Conservation (phyloP, 148 eudicot genomes). For the Gaultheria prostrata region DNA sequence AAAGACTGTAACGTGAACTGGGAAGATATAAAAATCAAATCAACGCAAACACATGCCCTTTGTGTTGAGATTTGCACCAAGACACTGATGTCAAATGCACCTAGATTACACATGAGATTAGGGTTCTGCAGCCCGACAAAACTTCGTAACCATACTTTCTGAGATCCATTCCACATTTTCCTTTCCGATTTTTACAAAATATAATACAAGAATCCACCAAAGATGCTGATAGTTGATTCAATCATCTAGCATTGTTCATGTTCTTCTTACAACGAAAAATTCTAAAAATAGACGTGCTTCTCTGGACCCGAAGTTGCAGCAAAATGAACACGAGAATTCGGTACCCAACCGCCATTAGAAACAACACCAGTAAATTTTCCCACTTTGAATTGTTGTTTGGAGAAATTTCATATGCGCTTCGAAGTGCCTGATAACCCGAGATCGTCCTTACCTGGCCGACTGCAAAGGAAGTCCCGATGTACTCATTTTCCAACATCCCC, state of each 20-base stretch:
- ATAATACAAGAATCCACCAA: background rate
- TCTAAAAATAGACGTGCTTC: conserved; percentile 33
- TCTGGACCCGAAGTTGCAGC: conserved; percentile 51
- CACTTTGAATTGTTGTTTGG: conserved; percentile 62
- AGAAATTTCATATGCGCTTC: conserved; percentile 64
- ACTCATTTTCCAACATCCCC: conserved; percentile 96
- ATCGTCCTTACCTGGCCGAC: conserved; percentile 88
- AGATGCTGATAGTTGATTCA: conserved; percentile 14
- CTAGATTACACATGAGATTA: too few species aligned
- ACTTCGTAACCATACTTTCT: background rate
- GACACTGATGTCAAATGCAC: background rate
- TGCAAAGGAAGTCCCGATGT: conserved; percentile 58
- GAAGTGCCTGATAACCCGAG: conserved; percentile 82
- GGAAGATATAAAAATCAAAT: background rate
- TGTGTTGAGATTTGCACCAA: background rate
- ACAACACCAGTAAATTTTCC: conserved; percentile 71
- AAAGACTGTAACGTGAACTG: background rate
- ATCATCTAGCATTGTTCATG: conserved; percentile 41
- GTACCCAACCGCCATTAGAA: conserved; percentile 77
- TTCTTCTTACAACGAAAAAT: conserved; percentile 40
- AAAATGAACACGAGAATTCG: conserved; percentile 61
- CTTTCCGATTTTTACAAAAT: background rate
- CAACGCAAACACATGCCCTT: background rate
- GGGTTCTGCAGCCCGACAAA: background rate
- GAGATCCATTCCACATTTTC: background rate